Conservation (phyloP, 192 early-diverging fungal genomes). For the Backusella parvicylindrica region DNA sequence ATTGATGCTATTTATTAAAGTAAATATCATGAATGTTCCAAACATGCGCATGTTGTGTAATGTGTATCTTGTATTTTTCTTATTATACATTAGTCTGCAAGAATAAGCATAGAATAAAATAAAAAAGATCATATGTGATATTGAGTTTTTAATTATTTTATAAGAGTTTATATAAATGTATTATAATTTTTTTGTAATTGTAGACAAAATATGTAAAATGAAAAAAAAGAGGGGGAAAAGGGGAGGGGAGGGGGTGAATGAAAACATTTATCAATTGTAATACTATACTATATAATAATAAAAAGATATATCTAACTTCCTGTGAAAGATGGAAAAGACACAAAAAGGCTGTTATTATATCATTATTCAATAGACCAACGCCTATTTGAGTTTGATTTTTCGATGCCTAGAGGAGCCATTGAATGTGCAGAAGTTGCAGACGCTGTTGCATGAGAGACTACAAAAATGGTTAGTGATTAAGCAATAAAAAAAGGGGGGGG, state of each 20-base stretch:
- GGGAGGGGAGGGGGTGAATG: not conserved
- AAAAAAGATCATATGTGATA: not conserved
- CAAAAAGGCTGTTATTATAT: not conserved
- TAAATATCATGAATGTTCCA: too few relatives aligned
- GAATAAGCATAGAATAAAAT: not conserved
- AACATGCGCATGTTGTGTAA: too few relatives aligned
- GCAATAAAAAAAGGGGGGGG: not conserved
- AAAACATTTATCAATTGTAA: conserved; percentile 2
- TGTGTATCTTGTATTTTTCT: too few relatives aligned
- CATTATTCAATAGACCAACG: conserved; percentile 39
- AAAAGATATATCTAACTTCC: not conserved
- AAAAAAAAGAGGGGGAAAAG: not conserved
- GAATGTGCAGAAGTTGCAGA: conserved; percentile 25
- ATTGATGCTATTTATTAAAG: not conserved
- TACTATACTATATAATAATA: not conserved
- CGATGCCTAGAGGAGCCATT: conserved; percentile 28
- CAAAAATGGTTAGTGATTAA: not conserved
- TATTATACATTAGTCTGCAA: not conserved
- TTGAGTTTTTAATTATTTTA: not conserved
- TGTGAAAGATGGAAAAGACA: not conserved
- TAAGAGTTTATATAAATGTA: not conserved
- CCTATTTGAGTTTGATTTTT: conserved; percentile 26
- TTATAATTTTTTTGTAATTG: not conserved
- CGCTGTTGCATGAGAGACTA: conserved; percentile 33
- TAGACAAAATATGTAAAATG: conserved; percentile 1